Evolutionary conservation across 2,329 filamentous ascomycete species (phyloP), one percentile per base, ranked within the genome.

Genomic region (Kalmusia sp.): DNA sequence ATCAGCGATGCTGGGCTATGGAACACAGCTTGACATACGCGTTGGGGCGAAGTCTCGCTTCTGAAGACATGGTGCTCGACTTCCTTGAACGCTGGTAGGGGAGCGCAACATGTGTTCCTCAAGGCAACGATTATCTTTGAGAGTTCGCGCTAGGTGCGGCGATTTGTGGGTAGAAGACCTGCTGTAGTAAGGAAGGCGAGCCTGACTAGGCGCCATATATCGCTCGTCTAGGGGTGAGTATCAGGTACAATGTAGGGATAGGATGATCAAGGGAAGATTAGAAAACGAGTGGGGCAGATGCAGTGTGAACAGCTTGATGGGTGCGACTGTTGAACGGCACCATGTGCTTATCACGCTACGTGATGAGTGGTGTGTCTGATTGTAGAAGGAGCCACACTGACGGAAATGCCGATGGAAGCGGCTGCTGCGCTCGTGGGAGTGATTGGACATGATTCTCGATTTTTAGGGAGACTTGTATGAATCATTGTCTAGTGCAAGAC

Each of bases 11-110:
- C 14, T 4, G 12, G 11, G n/a, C 19, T 30, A 3, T 1, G 24
- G 2, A 14, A 8, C 7, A n/a, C 28, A 19, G 7, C 17, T 4
- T 3, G 28, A 52, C 58, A 48, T 53, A 69, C 66, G 55, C 34
- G 60, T 67, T 39, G 62, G 63, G 33, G 57, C 50, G 28, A 69
- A 65, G 1, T 61, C 53, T 9, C 50, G 59, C n/a, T 57, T 55
- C n/a, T 59, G 59, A 25, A 41, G 38, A 56, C 57, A 60, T 30
- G 58, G 38, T 37, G 38, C 30, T 15, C 55, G 45, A 24, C 53
- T 44, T 21, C 41, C 51, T 27, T 41, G 50, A 5, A 55, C 25
- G 14, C 21, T 47, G 7, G 17, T 22, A 21, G 41, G 19, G 1
- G 44, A 17, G n/a, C 57, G 39, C 19, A 25, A 39, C 14, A 51